Conservation (phyloP, 176 grass and related monocot genomes). For the Aegilops sharonensis region DNA sequence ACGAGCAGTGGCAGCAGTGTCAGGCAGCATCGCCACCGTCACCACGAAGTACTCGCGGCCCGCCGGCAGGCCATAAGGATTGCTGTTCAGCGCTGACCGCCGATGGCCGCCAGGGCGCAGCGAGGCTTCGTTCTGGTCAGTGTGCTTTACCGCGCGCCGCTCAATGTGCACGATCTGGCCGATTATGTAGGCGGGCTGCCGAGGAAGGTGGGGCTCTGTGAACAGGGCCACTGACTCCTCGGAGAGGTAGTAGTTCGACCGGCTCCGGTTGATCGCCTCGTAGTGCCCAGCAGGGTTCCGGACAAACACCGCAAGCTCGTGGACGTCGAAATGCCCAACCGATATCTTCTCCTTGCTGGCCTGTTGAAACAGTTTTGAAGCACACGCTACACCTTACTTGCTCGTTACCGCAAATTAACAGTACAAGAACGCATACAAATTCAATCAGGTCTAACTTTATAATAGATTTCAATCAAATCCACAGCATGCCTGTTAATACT, state of each 20-base stretch:
- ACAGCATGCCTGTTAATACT: background rate
- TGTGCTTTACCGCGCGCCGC: slow-evolving; percentile 21
- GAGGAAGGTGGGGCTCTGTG: slow-evolving; percentile 54
- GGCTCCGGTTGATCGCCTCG: slow-evolving; percentile 69
- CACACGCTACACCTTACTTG: background rate
- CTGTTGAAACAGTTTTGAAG: slow-evolving; percentile 46
- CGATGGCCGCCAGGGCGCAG: slow-evolving; percentile 13
- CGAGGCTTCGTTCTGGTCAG: slow-evolving; percentile 27
- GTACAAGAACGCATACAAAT: background rate
- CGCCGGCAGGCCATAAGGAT: slow-evolving; percentile 51
- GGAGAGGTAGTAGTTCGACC: slow-evolving; percentile 82
- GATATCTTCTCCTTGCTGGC: slow-evolving; percentile 96
- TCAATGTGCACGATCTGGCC: slow-evolving; percentile 98
- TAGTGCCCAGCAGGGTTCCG: slow-evolving; percentile 72
- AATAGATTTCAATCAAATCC: background rate
- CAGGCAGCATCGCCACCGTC: slow-evolving; percentile 90
- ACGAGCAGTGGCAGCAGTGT: slow-evolving; percentile 41
- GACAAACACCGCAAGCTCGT: slow-evolving; percentile 77
- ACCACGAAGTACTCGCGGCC: slow-evolving; percentile 96
- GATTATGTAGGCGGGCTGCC: slow-evolving; percentile 59
- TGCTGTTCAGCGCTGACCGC: slow-evolving; percentile 41
- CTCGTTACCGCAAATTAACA: background rate
- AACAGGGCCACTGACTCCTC: slow-evolving; percentile 94
- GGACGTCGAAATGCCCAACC: slow-evolving; percentile 75
- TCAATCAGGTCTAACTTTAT: background rate